Base-by-base conservation (phyloP, 2,329 filamentous ascomycete species). In the Graphilbum ipis-grandicollis region DNA sequence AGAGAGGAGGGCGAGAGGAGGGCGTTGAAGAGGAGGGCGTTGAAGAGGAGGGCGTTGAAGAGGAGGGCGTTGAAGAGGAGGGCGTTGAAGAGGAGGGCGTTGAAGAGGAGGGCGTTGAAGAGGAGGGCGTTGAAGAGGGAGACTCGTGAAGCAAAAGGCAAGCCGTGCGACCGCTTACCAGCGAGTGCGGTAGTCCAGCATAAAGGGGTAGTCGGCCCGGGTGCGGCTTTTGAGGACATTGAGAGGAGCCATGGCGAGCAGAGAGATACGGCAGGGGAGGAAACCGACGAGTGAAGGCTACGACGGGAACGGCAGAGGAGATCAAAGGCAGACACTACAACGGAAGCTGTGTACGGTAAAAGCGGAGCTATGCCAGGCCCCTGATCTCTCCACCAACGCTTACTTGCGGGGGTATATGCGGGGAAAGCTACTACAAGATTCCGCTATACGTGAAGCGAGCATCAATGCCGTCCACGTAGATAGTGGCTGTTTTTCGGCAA, bases 141-240 rank as follows among this genome's bases (percentile, higher is more conserved):
- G 17, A 19, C 15, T 14, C 26, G 26, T 13, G 4, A 4, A 19
- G 9, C 21, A 19, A 9, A 9, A 12, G 17, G 10, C 19, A 31
- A 22, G n/a, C 31, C 32, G 3, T 25, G 3, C 2, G 23, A 25
- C 8, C n/a, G 31, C 59, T 50, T 48, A 85, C 85, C 86, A 93
- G 72, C 86, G 61, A 41, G 85, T 92, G 39, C 84, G 68, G 53
- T 93, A 93, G 45, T 90, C 80, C 21, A 88, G 66, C 31, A 75
- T 62, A 53, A 77, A 93, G 34, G 66, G 65, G 56, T 93, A 94
- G 56, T 93, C 82, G 29, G 60, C 59, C 42, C 82, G 69, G 33
- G 58, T 67, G 34, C 79, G 71, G 42, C 59, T 59, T 56, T 81
- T 86, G 34, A 74, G 59, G 25, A 55, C 42, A 10, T 50, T 50